phyloP scores from a whole-genome alignment of 176 grass and related monocot species.

The Aegilops bicornis region DNA sequence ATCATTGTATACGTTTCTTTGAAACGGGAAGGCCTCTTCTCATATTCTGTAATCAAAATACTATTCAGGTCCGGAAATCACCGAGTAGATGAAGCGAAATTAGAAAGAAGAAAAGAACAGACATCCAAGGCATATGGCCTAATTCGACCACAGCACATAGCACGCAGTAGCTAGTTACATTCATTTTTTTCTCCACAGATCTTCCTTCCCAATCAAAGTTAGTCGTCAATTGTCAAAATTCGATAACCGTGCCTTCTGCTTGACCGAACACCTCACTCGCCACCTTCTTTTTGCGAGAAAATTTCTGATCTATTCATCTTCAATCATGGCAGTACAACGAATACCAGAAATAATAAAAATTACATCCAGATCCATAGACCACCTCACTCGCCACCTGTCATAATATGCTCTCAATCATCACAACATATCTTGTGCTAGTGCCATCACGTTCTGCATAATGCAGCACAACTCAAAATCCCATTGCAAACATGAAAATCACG shows the following conservation, averaged over 20 bases:
- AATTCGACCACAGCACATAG: background rate
- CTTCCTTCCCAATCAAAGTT: background rate
- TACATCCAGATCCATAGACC: too few relatives aligned
- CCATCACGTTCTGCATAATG: background rate
- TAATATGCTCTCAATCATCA: background rate
- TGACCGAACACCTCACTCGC: background rate
- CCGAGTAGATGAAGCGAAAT: background rate
- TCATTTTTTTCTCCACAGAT: background rate
- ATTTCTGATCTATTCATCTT: too few relatives aligned
- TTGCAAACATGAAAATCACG: background rate
- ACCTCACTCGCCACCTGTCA: background rate
- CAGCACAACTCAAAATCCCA: background rate
- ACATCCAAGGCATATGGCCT: background rate
- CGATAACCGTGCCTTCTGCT: background rate
- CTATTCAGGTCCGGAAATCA: background rate
- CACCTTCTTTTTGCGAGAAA: background rate
- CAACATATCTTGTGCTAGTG: background rate
- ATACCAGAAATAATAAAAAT: too few relatives aligned
- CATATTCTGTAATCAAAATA: background rate
- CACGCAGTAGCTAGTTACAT: background rate
- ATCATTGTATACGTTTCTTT: background rate
- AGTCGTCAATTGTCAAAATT: background rate
- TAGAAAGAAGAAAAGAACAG: background rate
- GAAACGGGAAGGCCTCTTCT: background rate
- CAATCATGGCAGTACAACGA: too few relatives aligned